phyloP scores from a whole-genome alignment of 2,329 filamentous ascomycete genomes.

The Leptographium galeiforme region DNA sequence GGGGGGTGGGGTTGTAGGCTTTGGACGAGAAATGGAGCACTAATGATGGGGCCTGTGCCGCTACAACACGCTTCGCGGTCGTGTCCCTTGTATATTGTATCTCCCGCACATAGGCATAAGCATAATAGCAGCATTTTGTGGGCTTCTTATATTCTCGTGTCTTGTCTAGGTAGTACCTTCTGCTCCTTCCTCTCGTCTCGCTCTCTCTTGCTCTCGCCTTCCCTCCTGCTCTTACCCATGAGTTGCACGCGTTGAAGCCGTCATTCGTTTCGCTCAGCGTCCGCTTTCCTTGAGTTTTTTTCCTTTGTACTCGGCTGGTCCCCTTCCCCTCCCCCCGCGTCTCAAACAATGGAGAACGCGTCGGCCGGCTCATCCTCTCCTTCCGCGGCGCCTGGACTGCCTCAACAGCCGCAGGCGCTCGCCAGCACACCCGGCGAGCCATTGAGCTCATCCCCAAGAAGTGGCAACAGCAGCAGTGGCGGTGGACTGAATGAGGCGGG shows the following conservation, averaged over 20 bases:
- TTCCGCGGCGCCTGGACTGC: constrained; percentile 3
- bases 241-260: not conserved
- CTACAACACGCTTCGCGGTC: constrained; percentile 13
- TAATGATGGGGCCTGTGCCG: constrained; percentile 3
- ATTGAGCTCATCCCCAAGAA: constrained; percentile 2
- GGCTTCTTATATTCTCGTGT: constrained; percentile 10
- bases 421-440: not conserved
- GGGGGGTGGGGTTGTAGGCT: not conserved
- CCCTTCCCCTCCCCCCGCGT: not conserved
- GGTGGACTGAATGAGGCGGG: constrained; percentile 6
- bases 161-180: constrained; percentile 4
- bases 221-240: not conserved
- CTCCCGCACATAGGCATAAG: not conserved
- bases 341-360: constrained; percentile 7
- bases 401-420: not conserved
- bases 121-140: constrained; percentile 5
- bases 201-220: not conserved
- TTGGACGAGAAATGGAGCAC: constrained; percentile 9
- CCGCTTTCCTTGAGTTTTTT: not conserved
- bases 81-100: constrained; percentile 9
- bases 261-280: not conserved
- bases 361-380: constrained; percentile 5
- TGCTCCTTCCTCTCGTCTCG: not conserved
- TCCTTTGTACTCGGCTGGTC: too few species aligned
- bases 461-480: constrained; percentile 3